Conservation (phyloP, 768 basidiomycete species). For the Trametes sanguinea region DNA sequence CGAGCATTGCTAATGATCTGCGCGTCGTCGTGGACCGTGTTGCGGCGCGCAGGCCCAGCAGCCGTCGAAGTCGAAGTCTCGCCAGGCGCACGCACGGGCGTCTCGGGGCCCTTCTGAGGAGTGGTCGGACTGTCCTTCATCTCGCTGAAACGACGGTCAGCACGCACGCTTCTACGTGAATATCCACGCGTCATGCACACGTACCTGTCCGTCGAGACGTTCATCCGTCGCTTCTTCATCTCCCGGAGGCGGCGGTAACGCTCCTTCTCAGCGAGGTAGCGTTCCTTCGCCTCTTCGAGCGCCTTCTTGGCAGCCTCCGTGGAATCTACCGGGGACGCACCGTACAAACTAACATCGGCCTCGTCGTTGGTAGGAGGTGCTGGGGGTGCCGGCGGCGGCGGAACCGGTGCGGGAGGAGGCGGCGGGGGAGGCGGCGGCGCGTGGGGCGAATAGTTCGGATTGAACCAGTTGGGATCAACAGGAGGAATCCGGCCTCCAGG, state of each 20-base stretch:
- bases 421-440: constrained; percentile 19
- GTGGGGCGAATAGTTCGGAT: constrained; percentile 10
- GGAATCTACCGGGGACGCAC: constrained; percentile 17
- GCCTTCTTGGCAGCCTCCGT: constrained; percentile 29
- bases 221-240: constrained; percentile 30
- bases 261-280: constrained; percentile 72
- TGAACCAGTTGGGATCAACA: constrained; percentile 12
- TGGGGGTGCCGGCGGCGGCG: not conserved
- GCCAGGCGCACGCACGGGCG: constrained; percentile 17
- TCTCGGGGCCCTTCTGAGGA: constrained; percentile 1
- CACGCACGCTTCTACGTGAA: constrained; percentile 11
- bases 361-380: not conserved
- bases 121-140: constrained; percentile 16
- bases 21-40: constrained; percentile 26
- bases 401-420: constrained; percentile 5
- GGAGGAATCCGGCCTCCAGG: constrained; percentile 9
- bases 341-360: constrained; percentile 25
- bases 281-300: constrained; percentile 65
- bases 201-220: constrained; percentile 25
- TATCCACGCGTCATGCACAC: constrained; percentile 9
- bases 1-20: constrained; percentile 65
- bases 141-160: constrained; percentile 15
- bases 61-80: constrained; percentile 10
- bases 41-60: not conserved
- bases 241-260: constrained; percentile 62